Base-by-base conservation (phyloP, 352 stramenopile genomes). In the Hyaloperonospora brassicae region DNA sequence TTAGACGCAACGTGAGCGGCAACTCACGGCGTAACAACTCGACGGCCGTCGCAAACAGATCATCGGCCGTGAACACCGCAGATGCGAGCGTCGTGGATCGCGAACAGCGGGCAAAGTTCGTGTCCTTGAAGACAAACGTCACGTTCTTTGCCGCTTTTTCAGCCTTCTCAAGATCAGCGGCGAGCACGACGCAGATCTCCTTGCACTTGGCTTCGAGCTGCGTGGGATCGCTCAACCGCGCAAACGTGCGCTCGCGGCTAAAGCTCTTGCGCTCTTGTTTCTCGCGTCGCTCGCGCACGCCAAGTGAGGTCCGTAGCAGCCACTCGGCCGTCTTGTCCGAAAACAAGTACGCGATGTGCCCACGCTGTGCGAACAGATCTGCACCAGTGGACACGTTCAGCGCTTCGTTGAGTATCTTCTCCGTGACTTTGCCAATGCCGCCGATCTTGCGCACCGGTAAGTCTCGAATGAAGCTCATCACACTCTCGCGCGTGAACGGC, bases 351-450 rank as follows among this genome's bases (percentile, higher is more conserved):
- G 72, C 74, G 9, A 93, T 45, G 49, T 73, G 75, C 1, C 71
- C 75, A 0, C 83, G 76, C 2, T 79, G 57, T 14, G 70, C 50
- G 50, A 83, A 88, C 23, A 93, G 50, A 2, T 98, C 78, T 13
- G 71, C 59, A 5, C 93, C 84, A 3, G 81, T 97, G n/a, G 78
- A 65, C 21, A 98, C 82, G 22, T 72, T 70, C 34, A 97, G 82
- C 7, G 72, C 76, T 9, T 64, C 64, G 3, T 58, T 69, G 6
- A 98, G 68, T 35, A 86, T 86, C 60, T 98, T 98, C 72, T 98
- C 92, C 54, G 87, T 97, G 1, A 98, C 95, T 64, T 97, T 93
- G 24, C 95, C 95, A 64, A 98, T 95, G 5, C 95, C 95, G 43
- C 80, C 78, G 24, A 98, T 86, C 70, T 98, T 98, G 45, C 95